Evolutionary conservation across 768 basidiomycete species (phyloP).

Genomic region (Paxillus involutus): DNA sequence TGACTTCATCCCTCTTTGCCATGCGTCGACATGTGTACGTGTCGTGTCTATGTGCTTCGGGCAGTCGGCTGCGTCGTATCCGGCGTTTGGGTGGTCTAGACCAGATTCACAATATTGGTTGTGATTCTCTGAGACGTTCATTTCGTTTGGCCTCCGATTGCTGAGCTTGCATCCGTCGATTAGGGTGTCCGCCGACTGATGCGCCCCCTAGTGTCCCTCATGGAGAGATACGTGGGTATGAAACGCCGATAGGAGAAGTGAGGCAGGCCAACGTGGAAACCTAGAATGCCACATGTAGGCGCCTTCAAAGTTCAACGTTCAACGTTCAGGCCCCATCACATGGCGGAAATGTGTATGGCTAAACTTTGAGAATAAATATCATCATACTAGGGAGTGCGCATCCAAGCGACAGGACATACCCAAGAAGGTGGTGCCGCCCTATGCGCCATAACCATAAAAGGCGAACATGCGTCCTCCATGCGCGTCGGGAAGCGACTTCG

Average conservation of each 20-base stretch:
- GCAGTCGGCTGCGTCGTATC: not conserved
- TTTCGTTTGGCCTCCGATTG: conserved; percentile 5
- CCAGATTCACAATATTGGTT: conserved; percentile 6
- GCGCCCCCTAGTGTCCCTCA: not conserved
- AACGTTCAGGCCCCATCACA: not conserved
- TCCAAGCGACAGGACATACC: conserved; percentile 15
- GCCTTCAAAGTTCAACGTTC: too few species aligned
- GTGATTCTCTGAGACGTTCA: conserved; percentile 8
- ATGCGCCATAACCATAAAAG: conserved; percentile 29
- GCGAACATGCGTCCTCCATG: conserved; percentile 37
- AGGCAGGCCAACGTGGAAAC: not conserved
- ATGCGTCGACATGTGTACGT: not conserved
- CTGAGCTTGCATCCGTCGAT: not conserved
- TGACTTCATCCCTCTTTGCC: conserved; percentile 13
- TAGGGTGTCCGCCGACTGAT: not conserved
- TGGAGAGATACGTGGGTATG: not conserved
- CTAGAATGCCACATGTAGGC: not conserved
- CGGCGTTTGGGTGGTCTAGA: conserved; percentile 11
- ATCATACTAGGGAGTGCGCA: not conserved
- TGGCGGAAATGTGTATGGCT: conserved; percentile 1
- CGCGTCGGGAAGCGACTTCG: conserved; percentile 26
- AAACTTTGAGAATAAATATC: not conserved
- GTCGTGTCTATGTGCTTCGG: not conserved
- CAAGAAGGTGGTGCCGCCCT: conserved; percentile 13
- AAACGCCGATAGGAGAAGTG: not conserved